Evolutionary conservation across 768 basidiomycete species (phyloP).

Genomic region (Chalciporus pseudorubinellus): DNA sequence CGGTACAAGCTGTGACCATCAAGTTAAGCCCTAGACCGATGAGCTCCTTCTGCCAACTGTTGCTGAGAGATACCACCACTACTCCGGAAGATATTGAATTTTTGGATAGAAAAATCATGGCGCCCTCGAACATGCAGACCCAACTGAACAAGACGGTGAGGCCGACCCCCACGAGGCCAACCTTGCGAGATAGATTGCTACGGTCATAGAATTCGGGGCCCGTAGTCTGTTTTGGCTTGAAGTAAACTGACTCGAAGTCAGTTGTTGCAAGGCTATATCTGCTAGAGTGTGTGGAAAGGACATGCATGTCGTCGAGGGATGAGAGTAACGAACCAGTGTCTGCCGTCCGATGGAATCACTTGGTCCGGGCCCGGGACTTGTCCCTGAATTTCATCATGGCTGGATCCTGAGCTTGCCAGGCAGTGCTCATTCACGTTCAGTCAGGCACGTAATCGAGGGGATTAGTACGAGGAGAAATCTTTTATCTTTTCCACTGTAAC

Average conservation of each 20-base stretch:
- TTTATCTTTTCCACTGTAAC: background rate
- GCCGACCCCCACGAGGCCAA: constrained; percentile 24
- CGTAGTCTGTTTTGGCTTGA: constrained; percentile 20
- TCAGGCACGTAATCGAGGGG: background rate
- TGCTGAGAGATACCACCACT: constrained; percentile 17
- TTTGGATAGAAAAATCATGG: constrained; percentile 22
- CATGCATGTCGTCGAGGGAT: constrained; percentile 5
- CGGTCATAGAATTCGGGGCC: constrained; percentile 30
- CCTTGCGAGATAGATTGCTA: constrained; percentile 22
- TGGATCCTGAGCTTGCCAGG: background rate
- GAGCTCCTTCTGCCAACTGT: constrained; percentile 16
- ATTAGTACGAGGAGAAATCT: background rate
- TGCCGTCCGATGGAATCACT: background rate
- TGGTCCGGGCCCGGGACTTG: background rate
- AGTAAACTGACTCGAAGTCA: constrained; percentile 23
- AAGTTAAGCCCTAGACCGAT: constrained; percentile 27
- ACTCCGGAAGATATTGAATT: constrained; percentile 24
- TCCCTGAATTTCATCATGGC: constrained; percentile 8
- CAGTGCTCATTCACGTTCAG: background rate
- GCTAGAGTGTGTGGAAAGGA: background rate
- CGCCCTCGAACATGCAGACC: constrained; percentile 23
- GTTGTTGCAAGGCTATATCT: constrained; percentile 9
- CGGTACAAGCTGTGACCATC: constrained; percentile 28
- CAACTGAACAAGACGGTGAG: constrained; percentile 21
- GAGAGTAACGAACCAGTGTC: background rate